Evolutionary conservation across 148 eudicot species (phyloP).

Genomic region (Arctostaphylos glauca): DNA sequence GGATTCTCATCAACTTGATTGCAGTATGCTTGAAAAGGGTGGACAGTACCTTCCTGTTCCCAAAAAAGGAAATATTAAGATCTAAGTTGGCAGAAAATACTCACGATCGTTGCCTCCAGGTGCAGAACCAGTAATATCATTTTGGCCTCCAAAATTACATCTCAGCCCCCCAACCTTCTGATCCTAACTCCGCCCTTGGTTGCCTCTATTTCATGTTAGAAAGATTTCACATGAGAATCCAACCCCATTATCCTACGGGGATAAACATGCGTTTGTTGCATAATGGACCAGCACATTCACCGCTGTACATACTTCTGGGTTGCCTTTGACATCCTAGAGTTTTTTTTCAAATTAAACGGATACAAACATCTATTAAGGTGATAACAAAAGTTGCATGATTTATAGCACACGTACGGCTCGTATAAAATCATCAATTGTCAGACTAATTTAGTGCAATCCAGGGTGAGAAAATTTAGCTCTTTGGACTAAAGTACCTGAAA

Average conservation of each 20-base stretch:
- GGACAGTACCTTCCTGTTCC: background rate
- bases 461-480: background rate
- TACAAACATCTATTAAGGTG: background rate
- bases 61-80: background rate
- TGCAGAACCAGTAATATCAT: too few relatives aligned
- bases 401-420: background rate
- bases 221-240: too few relatives aligned
- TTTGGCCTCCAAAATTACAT: too few relatives aligned
- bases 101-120: too few relatives aligned
- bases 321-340: background rate
- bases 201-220: too few relatives aligned
- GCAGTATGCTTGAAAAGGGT: background rate
- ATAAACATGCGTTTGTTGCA: background rate
- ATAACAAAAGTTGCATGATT: background rate
- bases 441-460: background rate
- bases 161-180: too few relatives aligned
- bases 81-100: background rate
- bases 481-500: background rate
- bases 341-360: background rate
- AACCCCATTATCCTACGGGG: too few relatives aligned
- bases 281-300: background rate
- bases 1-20: background rate
- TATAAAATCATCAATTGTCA: background rate
- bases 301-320: background rate
- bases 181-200: too few relatives aligned